Base-by-base conservation (phyloP, 495 filamentous ascomycete genomes). In the Penicillium ucsense region DNA sequence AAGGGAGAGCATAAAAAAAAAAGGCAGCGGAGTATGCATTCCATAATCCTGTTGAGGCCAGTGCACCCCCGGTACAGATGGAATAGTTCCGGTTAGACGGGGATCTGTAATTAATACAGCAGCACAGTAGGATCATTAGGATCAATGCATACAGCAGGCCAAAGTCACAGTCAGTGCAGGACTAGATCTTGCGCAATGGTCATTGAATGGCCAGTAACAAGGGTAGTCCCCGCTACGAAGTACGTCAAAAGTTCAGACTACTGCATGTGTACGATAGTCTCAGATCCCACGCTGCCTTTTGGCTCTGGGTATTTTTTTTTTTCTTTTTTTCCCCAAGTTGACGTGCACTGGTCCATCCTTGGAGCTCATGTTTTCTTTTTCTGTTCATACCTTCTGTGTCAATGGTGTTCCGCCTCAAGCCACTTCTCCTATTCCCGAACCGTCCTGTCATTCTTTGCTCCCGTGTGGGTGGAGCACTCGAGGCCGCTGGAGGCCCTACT, bases 11-110 rank as follows among this genome's bases (percentile, higher is more conserved):
- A 30, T 31, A 20, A 8, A n/a, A n/a, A 8, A 5, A 30, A 48
- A 44, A 62, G 59, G 59, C 59, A 62, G 45, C 59, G 53, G 53
- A 55, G 55, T 59, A 59, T 60, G 56, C 59, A 60, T 49, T 53
- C 56, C 51, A 56, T 59, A 20, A 20, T 20, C 20, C 2, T 20
- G 20, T 59, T 60, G 56, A 53, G 56, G 56, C 59, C 59, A 62
- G 56, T 60, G 59, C 59, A 46, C 59, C 56, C 59, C 20, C 20
- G 20, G 20, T 20, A 20, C 20, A 20, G 20, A 62, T 54, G 49
- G 54, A 62, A 62, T 62, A 59, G 59, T 57, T 59, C 20, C 59
- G 56, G 51, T 51, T 62, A 56, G 55, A 38, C 45, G 55, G 58
- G 47, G 20, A 20, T 20, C 20, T 20, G 20, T 20, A 20, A 20